Conservation (phyloP, 2,329 filamentous ascomycete genomes). For the Fusarium temperatum region DNA sequence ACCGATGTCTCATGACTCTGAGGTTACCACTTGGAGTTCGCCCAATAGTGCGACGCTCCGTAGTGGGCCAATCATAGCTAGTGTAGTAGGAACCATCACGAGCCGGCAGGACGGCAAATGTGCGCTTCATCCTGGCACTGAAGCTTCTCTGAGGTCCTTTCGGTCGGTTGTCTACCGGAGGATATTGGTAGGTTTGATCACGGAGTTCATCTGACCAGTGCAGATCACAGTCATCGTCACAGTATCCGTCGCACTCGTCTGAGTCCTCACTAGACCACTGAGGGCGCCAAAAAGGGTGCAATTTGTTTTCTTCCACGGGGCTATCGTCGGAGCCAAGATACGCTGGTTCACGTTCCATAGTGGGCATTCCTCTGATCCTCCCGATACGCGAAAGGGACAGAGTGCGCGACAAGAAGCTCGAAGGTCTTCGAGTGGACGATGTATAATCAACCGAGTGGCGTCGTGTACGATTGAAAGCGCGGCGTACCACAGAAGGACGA, state of each 20-base stretch:
- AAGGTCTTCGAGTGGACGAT: conserved; percentile 50
- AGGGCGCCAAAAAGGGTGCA: conserved; percentile 72
- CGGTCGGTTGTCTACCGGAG: conserved; percentile 60
- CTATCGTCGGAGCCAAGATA: conserved; percentile 56
- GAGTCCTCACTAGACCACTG: conserved; percentile 52
- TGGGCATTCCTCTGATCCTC: conserved; percentile 41
- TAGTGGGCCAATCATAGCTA: conserved; percentile 47
- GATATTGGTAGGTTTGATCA: conserved; percentile 56
- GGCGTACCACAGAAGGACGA: conserved; percentile 61
- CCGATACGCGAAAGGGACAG: conserved; percentile 61
- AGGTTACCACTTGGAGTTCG: conserved; percentile 68
- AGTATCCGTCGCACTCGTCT: conserved; percentile 45
- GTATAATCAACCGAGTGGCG: conserved; percentile 55
- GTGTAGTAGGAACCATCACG: conserved; percentile 48
- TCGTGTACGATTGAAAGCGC: conserved; percentile 62
- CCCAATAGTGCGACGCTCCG: conserved; percentile 66
- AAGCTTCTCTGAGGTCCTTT: conserved; percentile 57
- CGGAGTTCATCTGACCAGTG: conserved; percentile 48
- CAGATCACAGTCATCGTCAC: conserved; percentile 37
- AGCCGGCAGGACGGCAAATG: conserved; percentile 68
- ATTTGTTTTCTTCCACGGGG: conserved; percentile 61
- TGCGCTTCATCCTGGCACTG: conserved; percentile 64
- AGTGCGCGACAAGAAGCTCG: conserved; percentile 58
- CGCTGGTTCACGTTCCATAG: conserved; percentile 42
- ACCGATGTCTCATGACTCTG: conserved; percentile 64